phyloP scores from a whole-genome alignment of 164 flowering plant genomes.

The Stephania yunnanensis region DNA sequence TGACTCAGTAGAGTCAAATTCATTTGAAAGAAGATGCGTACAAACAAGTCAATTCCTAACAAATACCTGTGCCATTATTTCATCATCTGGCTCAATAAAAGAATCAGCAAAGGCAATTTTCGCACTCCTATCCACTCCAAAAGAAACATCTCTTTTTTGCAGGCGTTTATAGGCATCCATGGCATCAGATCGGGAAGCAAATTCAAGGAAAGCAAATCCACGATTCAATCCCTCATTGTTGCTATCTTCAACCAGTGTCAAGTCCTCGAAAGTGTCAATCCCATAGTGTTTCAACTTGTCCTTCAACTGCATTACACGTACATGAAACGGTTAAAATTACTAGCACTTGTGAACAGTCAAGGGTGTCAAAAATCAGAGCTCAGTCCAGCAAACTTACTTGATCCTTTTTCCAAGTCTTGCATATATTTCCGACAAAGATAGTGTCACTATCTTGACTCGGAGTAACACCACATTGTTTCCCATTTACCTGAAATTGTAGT shows the following conservation, averaged over 20 bases:
- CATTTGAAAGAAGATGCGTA: background rate
- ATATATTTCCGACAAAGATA: slow-evolving; percentile 84
- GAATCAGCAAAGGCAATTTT: slow-evolving; percentile 97
- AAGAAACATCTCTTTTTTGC: slow-evolving; percentile 73
- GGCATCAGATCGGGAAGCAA: slow-evolving; percentile 85
- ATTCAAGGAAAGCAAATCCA: slow-evolving; percentile 93
- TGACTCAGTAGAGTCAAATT: background rate
- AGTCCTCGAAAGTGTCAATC: slow-evolving; percentile 63
- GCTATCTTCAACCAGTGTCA: slow-evolving; percentile 82
- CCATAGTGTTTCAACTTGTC: slow-evolving; percentile 85
- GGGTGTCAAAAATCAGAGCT: background rate
- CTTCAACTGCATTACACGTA: slow-evolving; percentile 49
- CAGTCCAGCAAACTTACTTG: slow-evolving; percentile 55
- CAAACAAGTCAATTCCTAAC: background rate
- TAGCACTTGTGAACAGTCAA: background rate
- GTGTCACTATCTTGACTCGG: slow-evolving; percentile 98
- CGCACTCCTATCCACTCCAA: slow-evolving; percentile 88
- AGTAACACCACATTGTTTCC: slow-evolving; percentile 92
- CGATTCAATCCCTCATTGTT: slow-evolving; percentile 77
- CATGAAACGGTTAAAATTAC: slow-evolving; percentile 11
- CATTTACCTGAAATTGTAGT: slow-evolving; percentile 56
- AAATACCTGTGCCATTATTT: slow-evolving; percentile 88
- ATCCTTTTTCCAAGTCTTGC: slow-evolving; percentile 96
- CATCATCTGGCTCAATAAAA: slow-evolving; percentile 90
- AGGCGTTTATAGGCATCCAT: slow-evolving; percentile 91